phyloP scores from a whole-genome alignment of 148 eudicot genomes.

The Silene uniflora region DNA sequence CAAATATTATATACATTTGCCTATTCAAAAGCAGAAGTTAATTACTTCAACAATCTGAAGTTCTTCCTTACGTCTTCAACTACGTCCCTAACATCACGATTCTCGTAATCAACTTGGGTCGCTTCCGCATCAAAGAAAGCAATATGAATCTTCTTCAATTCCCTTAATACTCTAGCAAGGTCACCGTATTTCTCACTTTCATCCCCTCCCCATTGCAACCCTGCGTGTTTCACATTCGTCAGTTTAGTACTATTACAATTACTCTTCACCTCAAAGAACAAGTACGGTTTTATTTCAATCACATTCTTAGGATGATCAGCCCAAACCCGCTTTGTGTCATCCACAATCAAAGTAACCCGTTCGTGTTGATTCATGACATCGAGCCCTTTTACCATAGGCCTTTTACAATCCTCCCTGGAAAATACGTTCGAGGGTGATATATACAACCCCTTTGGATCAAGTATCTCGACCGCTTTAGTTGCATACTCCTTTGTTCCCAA shows the following conservation, averaged over 20 bases:
- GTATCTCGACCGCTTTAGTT: background rate
- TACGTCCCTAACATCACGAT: constrained; percentile 3
- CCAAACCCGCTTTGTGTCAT: background rate
- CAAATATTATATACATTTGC: too few relatives aligned
- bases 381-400: background rate
- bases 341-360: background rate
- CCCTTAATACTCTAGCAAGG: background rate
- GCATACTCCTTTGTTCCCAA: background rate
- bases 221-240: background rate
- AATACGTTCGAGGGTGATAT: background rate
- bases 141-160: too few relatives aligned
- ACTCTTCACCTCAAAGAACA: background rate
- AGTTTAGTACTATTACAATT: too few relatives aligned
- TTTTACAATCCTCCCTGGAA: background rate
- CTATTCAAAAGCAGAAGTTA: too few relatives aligned
- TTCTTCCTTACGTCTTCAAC: background rate
- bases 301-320: background rate
- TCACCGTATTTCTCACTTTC: constrained; percentile 10
- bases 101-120: background rate
- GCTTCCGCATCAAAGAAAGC: background rate
- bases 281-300: constrained; percentile 1
- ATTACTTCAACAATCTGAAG: background rate
- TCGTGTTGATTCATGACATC: background rate
- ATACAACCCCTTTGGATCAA: background rate
- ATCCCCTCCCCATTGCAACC: background rate